Base-by-base conservation (phyloP, 2,329 filamentous ascomycete species). In the Diaporthe australafricana region DNA sequence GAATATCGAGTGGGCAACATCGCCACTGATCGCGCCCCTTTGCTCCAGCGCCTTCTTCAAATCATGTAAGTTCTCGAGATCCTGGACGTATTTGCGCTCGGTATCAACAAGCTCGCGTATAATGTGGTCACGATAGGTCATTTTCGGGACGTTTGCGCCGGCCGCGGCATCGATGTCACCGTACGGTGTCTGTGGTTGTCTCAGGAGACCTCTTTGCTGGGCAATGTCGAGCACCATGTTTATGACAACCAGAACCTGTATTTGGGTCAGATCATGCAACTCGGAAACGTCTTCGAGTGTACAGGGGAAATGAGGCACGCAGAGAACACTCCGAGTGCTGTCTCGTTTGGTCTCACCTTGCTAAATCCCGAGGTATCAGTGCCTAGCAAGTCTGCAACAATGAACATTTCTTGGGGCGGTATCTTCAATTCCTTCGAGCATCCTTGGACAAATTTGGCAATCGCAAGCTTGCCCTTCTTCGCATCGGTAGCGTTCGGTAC, bases 341-440 rank as follows among this genome's bases (percentile, higher is more conserved):
- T 48, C 30, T 25, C 48, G 42, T 22, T 25, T 22, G 17, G 20
- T 56, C 72, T 35, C 80, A 94, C 94, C 89, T 98, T 98, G 76
- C 98, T 95, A 80, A 99, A 98, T 3, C 96, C 96, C 55, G 94
- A 98, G 1, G 96, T 99, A 82, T 98, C 97, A 77, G 95, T 94
- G 68, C 94, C 94, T 82, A 96, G 95, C 56, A 98, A 85, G 82
- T 99, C 96, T 71, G 91, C 93, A 77, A 99, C 93, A 77, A 97
- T 93, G 81, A 98, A 98, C 78, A 94, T 95, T 74, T 98, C 94
- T 60, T 92, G 89, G 5, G 94, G 87, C 2, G 93, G 89, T 68
- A 98, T 93, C 70, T 91, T 90, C 65, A 98, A 87, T 67, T 97
- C 93, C 76, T 91, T 91, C 79, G 97, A 87, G 81, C 95, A 98